Percentiles rank a stretch among this genome's conserved stretches.
phyloP scores from a whole-genome alignment of 1,139 yeast species.

The Pneumocystis sp. region DNA sequence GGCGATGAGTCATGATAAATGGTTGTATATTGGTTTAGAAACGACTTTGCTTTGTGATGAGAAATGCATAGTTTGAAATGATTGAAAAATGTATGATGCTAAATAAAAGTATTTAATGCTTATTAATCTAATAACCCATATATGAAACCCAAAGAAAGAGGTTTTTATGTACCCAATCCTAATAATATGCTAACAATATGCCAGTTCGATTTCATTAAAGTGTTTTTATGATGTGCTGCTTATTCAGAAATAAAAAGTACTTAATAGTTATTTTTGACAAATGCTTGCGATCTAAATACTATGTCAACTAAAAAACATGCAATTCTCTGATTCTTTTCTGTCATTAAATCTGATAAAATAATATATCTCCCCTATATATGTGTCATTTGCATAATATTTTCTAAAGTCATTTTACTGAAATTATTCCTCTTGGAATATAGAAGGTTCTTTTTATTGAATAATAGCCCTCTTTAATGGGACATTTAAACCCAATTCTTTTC shows the following conservation, averaged over 20 bases:
- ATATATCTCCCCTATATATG: not conserved
- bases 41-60: not conserved
- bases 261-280: not conserved
- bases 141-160: not conserved
- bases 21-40: not conserved
- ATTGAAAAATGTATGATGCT: not conserved
- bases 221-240: not conserved
- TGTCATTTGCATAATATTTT: not conserved
- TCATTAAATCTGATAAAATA: not conserved
- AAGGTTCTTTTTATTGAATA: slow-evolving; percentile 54
- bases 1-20: slow-evolving; percentile 43
- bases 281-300: not conserved
- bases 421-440: slow-evolving; percentile 81
- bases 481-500: slow-evolving; percentile 55
- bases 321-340: not conserved
- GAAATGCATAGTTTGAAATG: not conserved
- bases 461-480: slow-evolving; percentile 64
- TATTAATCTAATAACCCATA: not conserved
- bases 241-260: not conserved
- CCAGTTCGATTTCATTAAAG: not conserved
- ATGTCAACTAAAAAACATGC: not conserved
- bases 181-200: not conserved
- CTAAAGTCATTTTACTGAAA: slow-evolving; percentile 46
- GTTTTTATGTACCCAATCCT: not conserved
- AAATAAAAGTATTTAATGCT: not conserved